A percentile compares a stretch with the other conserved stretches of the same genome.
Conservation (phyloP, 805 yeast species). For the Tetrapisispora phaffii region DNA sequence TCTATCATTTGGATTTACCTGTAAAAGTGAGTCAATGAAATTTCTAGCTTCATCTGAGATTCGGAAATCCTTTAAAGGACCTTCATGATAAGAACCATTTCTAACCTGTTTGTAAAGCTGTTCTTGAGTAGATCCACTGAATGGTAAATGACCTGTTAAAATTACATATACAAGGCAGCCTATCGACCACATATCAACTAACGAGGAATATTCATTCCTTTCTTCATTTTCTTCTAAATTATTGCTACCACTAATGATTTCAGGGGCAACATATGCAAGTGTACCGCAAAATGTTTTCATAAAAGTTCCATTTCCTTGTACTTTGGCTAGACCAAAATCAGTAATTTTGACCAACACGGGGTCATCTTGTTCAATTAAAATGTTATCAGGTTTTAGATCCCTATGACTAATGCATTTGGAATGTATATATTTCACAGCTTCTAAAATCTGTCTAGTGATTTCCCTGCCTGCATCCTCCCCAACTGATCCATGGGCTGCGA, state of each 20-base stretch:
- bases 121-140: slow-evolving; percentile 86
- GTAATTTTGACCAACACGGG: slow-evolving; percentile 89
- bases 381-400: slow-evolving; percentile 93
- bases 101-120: slow-evolving; percentile 68
- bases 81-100: slow-evolving; percentile 69
- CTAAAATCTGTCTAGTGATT: slow-evolving; percentile 71
- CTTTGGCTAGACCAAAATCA: slow-evolving; percentile 93
- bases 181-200: slow-evolving; percentile 96
- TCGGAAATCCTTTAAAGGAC: slow-evolving; percentile 56
- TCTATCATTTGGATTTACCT: slow-evolving; percentile 65
- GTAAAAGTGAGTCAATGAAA: slow-evolving; percentile 60
- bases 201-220: slow-evolving; percentile 52
- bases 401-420: slow-evolving; percentile 87
- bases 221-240: slow-evolving; percentile 11
- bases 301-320: slow-evolving; percentile 70
- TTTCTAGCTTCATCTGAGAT: slow-evolving; percentile 61
- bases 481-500: slow-evolving; percentile 82
- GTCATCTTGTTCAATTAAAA: slow-evolving; percentile 78
- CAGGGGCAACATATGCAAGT: slow-evolving; percentile 94
- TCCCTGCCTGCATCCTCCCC: slow-evolving; percentile 87
- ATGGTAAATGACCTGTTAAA: slow-evolving; percentile 87
- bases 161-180: slow-evolving; percentile 92
- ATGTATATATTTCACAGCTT: slow-evolving; percentile 83
- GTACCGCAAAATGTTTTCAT: slow-evolving; percentile 98
- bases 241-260: slow-evolving; percentile 46